Conservation (phyloP, 2,329 filamentous ascomycete genomes). For the Colletotrichum eleusines region DNA sequence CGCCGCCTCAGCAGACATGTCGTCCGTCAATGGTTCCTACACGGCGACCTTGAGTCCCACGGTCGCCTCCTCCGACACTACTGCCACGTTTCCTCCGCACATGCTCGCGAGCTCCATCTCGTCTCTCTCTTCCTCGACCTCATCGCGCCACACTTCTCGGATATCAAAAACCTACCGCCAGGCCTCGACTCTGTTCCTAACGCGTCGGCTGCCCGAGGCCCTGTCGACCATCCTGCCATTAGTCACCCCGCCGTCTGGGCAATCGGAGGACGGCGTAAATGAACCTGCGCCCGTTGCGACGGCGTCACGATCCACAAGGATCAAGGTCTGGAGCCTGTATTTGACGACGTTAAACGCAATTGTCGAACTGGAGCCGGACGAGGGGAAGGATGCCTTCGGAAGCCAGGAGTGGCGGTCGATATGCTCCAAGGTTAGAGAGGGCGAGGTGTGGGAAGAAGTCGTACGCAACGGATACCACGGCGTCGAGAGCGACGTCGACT, state of each 20-base stretch:
- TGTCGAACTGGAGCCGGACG: conserved; percentile 87
- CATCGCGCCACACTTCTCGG: conserved; percentile 73
- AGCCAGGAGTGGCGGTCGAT: conserved; percentile 85
- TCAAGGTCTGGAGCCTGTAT: conserved; percentile 98
- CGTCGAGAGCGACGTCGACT: conserved; percentile 89
- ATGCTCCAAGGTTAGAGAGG: conserved; percentile 86
- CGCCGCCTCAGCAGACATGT: conserved; percentile 51
- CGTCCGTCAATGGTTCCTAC: conserved; percentile 56
- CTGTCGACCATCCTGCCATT: conserved; percentile 87
- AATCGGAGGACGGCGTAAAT: conserved; percentile 58
- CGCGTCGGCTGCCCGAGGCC: conserved; percentile 90
- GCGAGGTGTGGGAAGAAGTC: conserved; percentile 94
- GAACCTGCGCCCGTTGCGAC: conserved; percentile 80
- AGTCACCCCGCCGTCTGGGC: conserved; percentile 70
- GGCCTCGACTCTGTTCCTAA: conserved; percentile 93
- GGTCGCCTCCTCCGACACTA: conserved; percentile 48
- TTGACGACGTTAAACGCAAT: conserved; percentile 93
- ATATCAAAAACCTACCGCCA: conserved; percentile 95
- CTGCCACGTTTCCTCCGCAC: conserved; percentile 61
- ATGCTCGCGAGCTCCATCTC: conserved; percentile 75
- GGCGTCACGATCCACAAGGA: conserved; percentile 83
- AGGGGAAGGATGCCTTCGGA: conserved; percentile 91
- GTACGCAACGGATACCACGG: conserved; percentile 89
- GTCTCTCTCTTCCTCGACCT: conserved; percentile 72
- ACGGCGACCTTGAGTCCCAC: conserved; percentile 61